Evolutionary conservation across 805 yeast genomes (phyloP).

Genomic region (Nakazawaea wyomingensis): DNA sequence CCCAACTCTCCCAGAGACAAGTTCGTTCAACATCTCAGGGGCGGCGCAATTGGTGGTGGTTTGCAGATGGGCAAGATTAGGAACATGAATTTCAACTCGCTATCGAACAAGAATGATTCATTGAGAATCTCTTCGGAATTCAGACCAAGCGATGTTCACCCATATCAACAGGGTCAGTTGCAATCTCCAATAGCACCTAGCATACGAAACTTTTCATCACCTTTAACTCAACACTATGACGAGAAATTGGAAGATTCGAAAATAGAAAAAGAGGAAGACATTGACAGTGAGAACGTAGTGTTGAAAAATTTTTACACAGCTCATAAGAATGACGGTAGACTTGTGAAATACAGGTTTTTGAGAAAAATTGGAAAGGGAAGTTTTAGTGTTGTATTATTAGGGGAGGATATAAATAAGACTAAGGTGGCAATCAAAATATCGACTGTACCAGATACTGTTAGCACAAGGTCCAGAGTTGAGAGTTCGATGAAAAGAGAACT

Average conservation of each 20-base stretch:
- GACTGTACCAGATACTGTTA: constrained; percentile 27
- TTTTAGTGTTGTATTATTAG: constrained; percentile 57
- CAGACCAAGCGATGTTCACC: constrained; percentile 20
- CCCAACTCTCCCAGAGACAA: not conserved
- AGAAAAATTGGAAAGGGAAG: constrained; percentile 59
- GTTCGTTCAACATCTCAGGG: not conserved
- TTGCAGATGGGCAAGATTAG: constrained; percentile 4
- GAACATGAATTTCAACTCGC: not conserved
- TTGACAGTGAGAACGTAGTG: constrained; percentile 4
- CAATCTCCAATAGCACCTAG: constrained; percentile 16
- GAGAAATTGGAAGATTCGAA: constrained; percentile 4
- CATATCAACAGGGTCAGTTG: not conserved
- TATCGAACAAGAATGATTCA: not conserved
- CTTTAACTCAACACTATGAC: constrained; percentile 9
- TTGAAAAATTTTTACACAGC: constrained; percentile 3
- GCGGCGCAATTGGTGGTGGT: not conserved
- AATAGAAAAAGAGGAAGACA: constrained; percentile 11
- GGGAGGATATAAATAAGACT: constrained; percentile 18
- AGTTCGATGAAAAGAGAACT: constrained; percentile 69
- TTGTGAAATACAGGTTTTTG: constrained; percentile 28
- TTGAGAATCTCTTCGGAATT: constrained; percentile 34
- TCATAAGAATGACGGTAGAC: constrained; percentile 11
- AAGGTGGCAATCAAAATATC: constrained; percentile 70
- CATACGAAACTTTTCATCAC: constrained; percentile 22
- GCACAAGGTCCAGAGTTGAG: constrained; percentile 48